These are phyloP conservation scores for Tolypocladium tropicale DNA, from an alignment of 2,329 filamentous ascomycete genomes.

Conservation along the genomic window DNA sequence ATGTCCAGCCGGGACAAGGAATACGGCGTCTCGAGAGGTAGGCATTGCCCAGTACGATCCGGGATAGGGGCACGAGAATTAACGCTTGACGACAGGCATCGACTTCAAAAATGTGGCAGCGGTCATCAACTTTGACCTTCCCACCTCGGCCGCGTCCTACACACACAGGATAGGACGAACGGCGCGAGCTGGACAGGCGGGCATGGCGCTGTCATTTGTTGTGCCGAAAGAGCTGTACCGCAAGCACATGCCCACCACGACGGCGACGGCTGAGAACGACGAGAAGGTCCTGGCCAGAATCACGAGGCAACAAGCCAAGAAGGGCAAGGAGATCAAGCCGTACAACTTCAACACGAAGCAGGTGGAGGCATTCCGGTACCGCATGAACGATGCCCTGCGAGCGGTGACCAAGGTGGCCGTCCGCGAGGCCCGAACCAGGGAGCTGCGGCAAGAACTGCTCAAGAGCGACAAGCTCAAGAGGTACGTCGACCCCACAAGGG, in stretches of 20 bases:
- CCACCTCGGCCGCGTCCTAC: conserved; percentile 79
- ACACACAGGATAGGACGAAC: conserved; percentile 95
- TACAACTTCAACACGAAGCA: conserved; percentile 94
- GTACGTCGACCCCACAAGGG: conserved; percentile 11
- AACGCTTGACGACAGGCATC: conserved; percentile 34
- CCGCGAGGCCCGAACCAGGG: conserved; percentile 78
- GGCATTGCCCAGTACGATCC: not conserved
- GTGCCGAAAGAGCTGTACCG: conserved; percentile 72
- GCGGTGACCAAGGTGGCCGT: conserved; percentile 85
- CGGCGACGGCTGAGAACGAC: conserved; percentile 67
- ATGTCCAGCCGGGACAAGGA: conserved; percentile 64
- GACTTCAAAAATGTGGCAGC: conserved; percentile 94
- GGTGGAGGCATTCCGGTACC: conserved; percentile 88
- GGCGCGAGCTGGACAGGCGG: conserved; percentile 78
- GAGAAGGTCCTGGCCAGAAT: conserved; percentile 78
- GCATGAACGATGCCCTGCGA: conserved; percentile 84
- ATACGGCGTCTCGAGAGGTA: conserved; percentile 84
- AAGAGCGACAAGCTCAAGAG: conserved; percentile 91
- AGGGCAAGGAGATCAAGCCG: conserved; percentile 71
- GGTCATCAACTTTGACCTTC: conserved; percentile 95
- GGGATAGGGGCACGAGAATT: not conserved
- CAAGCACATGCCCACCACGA: conserved; percentile 80
- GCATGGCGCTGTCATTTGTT: conserved; percentile 94
- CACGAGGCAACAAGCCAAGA: conserved; percentile 64
- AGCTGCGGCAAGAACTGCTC: conserved; percentile 80